phyloP scores from a whole-genome alignment of 179 eudicot species.

The Beta lomatogona region DNA sequence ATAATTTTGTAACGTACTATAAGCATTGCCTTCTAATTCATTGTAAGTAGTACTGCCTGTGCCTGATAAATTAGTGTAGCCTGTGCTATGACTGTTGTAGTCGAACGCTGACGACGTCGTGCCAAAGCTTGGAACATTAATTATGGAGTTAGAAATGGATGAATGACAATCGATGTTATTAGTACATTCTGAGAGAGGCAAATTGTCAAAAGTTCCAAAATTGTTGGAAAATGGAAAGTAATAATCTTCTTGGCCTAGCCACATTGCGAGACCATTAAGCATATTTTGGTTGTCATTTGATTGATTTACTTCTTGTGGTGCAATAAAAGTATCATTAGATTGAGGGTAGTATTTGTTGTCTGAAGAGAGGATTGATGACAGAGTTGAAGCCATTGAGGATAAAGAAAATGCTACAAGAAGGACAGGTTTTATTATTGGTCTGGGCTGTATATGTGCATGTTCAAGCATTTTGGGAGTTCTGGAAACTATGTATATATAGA shows the following conservation, averaged over 20 bases:
- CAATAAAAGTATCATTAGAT: neutral
- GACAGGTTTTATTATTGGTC: neutral
- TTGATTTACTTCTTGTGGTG: constrained; percentile 4
- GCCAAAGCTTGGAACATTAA: neutral
- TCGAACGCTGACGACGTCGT: neutral
- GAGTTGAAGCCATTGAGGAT: constrained; percentile 24
- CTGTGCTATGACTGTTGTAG: neutral
- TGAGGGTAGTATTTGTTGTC: neutral
- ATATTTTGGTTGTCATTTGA: constrained; percentile 1
- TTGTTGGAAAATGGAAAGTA: neutral
- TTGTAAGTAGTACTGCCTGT: neutral
- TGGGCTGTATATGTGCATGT: constrained; percentile 18
- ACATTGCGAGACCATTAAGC: constrained; percentile 17
- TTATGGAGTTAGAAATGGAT: neutral
- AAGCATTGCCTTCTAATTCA: constrained; percentile 4
- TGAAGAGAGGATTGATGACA: constrained; percentile 11
- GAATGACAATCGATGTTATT: neutral
- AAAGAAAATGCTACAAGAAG: neutral
- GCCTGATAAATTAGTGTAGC: neutral
- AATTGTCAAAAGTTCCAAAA: neutral
- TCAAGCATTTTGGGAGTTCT: neutral
- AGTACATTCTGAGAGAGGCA: neutral
- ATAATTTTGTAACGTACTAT: constrained; percentile 4
- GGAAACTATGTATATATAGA: constrained; percentile 5
- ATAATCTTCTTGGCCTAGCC: constrained; percentile 19